These are phyloP conservation scores for Andrographis paniculata DNA, from an alignment of 305 asterid species.

Conservation along the genomic window DNA sequence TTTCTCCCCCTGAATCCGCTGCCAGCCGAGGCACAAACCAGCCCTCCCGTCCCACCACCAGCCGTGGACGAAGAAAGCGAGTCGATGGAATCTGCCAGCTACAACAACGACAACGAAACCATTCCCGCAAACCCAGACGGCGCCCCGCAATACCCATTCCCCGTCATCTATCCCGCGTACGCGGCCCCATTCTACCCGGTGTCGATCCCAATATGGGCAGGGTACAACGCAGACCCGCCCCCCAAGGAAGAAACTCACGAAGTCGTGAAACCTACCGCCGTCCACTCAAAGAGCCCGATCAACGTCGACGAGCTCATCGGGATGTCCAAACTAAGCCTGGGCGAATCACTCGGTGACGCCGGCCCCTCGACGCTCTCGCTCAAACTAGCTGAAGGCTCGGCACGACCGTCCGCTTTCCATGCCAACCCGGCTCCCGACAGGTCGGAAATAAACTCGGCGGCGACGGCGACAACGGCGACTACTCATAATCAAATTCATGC, in stretches of 20 bases:
- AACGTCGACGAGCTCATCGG: slow-evolving; percentile 89
- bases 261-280: slow-evolving; percentile 91
- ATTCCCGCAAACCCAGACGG: slow-evolving; percentile 38
- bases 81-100: slow-evolving; percentile 78
- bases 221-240: slow-evolving; percentile 45
- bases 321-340: slow-evolving; percentile 82
- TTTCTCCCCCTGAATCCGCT: slow-evolving; percentile 44
- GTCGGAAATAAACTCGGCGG: slow-evolving; percentile 24
- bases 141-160: slow-evolving; percentile 57
- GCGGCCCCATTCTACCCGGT: slow-evolving; percentile 64
- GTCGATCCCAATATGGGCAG: slow-evolving; percentile 67
- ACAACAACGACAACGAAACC: slow-evolving; percentile 42
- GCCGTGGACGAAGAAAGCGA: slow-evolving; percentile 74
- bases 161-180: slow-evolving; percentile 67
- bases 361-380: slow-evolving; percentile 56
- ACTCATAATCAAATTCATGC: slow-evolving; percentile 47
- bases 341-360: slow-evolving; percentile 57
- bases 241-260: slow-evolving; percentile 62
- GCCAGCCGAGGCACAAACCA: slow-evolving; percentile 46
- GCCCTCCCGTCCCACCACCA: slow-evolving; percentile 37
- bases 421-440: slow-evolving; percentile 57
- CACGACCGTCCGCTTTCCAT: slow-evolving; percentile 93
- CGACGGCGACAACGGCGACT: slow-evolving; percentile 46
- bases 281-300: slow-evolving; percentile 75
- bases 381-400: slow-evolving; percentile 65